These are phyloP conservation scores for Wickerhamiella domercqiae DNA, from an alignment of 805 yeast species.

Conservation along the genomic window DNA sequence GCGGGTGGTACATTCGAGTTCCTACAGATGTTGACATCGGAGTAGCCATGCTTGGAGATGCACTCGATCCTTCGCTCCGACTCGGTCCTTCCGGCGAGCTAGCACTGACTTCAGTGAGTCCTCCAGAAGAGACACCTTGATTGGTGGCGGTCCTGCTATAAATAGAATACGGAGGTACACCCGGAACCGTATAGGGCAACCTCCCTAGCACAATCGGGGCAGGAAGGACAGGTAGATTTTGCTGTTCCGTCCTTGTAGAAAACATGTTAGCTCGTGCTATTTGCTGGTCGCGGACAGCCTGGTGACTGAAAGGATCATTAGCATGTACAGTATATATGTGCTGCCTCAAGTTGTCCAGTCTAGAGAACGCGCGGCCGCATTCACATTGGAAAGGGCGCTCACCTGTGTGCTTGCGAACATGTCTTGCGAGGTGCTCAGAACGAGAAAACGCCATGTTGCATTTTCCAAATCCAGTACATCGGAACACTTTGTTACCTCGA, in stretches of 20 bases:
- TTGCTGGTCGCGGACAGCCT: slow-evolving; percentile 8
- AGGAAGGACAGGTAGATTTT: no score
- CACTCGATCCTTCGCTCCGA: no score
- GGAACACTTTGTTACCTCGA: slow-evolving; percentile 40
- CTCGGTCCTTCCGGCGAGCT: no score
- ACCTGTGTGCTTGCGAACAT: slow-evolving; percentile 85
- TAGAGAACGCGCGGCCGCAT: slow-evolving; percentile 57
- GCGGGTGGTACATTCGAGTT: no score
- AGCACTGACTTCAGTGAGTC: no score
- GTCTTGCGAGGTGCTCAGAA: slow-evolving; percentile 84
- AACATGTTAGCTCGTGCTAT: not conserved
- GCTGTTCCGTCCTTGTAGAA: not conserved
- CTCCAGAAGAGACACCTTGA: no score
- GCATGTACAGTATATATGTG: slow-evolving; percentile 79
- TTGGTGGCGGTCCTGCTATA: no score
- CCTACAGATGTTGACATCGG: no score
- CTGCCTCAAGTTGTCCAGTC: slow-evolving; percentile 79
- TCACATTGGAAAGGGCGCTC: slow-evolving; percentile 85
- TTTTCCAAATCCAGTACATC: slow-evolving; percentile 72
- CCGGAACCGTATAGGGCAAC: no score
- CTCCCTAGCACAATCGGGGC: no score
- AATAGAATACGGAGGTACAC: no score
- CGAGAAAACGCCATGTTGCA: slow-evolving; percentile 82
- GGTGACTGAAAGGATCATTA: slow-evolving; percentile 26
- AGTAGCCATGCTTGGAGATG: no score